Evolutionary conservation across 2,329 filamentous ascomycete species (phyloP).

Genomic region (Cercospora canescens): DNA sequence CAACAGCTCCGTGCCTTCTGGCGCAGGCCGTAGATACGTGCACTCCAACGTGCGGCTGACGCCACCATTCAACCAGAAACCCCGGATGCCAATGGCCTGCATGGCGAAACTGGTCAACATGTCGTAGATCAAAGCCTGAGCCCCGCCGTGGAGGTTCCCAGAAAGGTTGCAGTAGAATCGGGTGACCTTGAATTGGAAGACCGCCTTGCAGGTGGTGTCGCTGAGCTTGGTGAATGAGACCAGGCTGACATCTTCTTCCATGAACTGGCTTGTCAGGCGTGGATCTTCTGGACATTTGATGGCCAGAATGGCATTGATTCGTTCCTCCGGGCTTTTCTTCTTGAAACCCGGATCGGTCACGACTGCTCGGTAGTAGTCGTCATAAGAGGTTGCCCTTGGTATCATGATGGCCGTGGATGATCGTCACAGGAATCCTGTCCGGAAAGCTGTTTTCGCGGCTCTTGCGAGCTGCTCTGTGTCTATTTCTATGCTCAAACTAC

Average conservation of each 20-base stretch:
- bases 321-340: conserved; percentile 23
- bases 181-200: conserved; percentile 48
- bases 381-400: conserved; percentile 13
- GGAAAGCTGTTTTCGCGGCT: not conserved
- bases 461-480: not conserved
- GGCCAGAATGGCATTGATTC: conserved; percentile 25
- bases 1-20: conserved; percentile 41
- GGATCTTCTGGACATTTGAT: conserved; percentile 20
- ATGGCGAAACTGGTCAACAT: conserved; percentile 49
- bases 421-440: not conserved
- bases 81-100: conserved; percentile 28
- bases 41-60: conserved; percentile 47
- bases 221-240: conserved; percentile 39
- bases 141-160: conserved; percentile 55
- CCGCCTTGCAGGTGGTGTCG: conserved; percentile 37
- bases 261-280: conserved; percentile 22
- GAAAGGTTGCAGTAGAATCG: conserved; percentile 48
- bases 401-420: conserved; percentile 11
- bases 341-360: conserved; percentile 18
- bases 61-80: conserved; percentile 47
- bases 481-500: not conserved
- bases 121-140: conserved; percentile 54
- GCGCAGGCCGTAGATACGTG: conserved; percentile 46
- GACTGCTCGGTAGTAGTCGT: conserved; percentile 7
- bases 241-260: conserved; percentile 27